Conservation (phyloP, 345 rosid genomes). For the Raphanus sativus region DNA sequence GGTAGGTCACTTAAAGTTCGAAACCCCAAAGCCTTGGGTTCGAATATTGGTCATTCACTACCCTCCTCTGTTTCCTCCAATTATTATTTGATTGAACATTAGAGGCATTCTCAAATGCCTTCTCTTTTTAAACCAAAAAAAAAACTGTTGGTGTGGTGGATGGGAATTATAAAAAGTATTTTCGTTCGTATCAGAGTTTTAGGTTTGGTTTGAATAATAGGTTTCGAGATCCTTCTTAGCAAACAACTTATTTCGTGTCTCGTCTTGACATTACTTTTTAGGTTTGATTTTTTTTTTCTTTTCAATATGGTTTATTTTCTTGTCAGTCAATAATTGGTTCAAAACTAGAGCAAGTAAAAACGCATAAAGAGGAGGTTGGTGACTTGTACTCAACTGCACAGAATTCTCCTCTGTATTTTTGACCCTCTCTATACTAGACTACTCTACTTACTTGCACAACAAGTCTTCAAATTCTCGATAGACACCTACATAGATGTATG, state of each 20-base stretch:
- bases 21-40: neutral
- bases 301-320: neutral
- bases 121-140: neutral
- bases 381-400: slow-evolving; percentile 62
- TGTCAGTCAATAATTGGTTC: slow-evolving; percentile 7
- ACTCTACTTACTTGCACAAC: slow-evolving; percentile 27
- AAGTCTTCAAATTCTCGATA: slow-evolving; percentile 15
- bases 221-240: neutral
- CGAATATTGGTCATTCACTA: neutral
- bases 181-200: slow-evolving; percentile 17
- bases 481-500: slow-evolving; percentile 1
- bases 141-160: slow-evolving; percentile 14
- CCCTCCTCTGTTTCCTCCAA: neutral
- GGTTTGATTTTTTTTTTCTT: slow-evolving; percentile 16
- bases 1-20: neutral
- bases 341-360: slow-evolving; percentile 19
- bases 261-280: slow-evolving; percentile 3
- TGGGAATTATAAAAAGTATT: neutral
- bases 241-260: slow-evolving; percentile 11
- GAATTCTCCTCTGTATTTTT: slow-evolving; percentile 25
- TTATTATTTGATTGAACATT: neutral
- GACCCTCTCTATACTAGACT: slow-evolving; percentile 15
- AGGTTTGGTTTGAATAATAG: slow-evolving; percentile 43
- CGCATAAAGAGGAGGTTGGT: slow-evolving; percentile 47
- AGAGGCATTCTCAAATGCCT: neutral